A percentile compares a stretch with the other conserved stretches of the same genome.
phyloP scores from a whole-genome alignment of 73 alveolate genomes.

The Paramecium tetraurelia region DNA sequence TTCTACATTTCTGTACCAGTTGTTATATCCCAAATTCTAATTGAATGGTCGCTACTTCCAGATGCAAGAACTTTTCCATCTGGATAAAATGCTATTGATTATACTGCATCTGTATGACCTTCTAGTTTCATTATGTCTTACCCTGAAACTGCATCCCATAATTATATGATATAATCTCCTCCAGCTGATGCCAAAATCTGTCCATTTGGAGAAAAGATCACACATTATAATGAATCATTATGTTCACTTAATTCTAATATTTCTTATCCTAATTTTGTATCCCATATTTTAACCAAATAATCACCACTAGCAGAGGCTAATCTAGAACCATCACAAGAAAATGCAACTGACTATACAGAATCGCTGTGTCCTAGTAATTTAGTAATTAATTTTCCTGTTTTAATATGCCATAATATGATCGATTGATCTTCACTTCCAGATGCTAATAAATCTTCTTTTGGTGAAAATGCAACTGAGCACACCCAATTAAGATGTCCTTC shows the following conservation, averaged over 20 bases:
- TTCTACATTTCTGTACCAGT: background rate
- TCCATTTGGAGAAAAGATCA: constrained; percentile 90
- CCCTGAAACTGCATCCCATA: background rate
- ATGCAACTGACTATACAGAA: background rate
- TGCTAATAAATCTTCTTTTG: background rate
- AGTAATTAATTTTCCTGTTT: background rate
- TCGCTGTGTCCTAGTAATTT: background rate
- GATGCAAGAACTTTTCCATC: background rate
- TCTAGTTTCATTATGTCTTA: background rate
- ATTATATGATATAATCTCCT: constrained; percentile 66
- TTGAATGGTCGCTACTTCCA: background rate
- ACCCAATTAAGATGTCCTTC: constrained; percentile 90
- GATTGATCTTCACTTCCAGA: background rate
- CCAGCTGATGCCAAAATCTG: constrained; percentile 86
- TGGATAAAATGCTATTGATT: background rate
- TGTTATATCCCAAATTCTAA: background rate
- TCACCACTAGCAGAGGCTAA: background rate
- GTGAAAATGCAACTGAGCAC: constrained; percentile 80
- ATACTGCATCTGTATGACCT: background rate
- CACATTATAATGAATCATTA: background rate
- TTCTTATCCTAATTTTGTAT: background rate
- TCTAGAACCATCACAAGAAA: background rate
- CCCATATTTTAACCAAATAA: background rate
- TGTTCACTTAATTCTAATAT: background rate
- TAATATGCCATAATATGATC: background rate